Conservation (phyloP, 371 early-diverging fungal genomes). For the Funneliformis caledonium region DNA sequence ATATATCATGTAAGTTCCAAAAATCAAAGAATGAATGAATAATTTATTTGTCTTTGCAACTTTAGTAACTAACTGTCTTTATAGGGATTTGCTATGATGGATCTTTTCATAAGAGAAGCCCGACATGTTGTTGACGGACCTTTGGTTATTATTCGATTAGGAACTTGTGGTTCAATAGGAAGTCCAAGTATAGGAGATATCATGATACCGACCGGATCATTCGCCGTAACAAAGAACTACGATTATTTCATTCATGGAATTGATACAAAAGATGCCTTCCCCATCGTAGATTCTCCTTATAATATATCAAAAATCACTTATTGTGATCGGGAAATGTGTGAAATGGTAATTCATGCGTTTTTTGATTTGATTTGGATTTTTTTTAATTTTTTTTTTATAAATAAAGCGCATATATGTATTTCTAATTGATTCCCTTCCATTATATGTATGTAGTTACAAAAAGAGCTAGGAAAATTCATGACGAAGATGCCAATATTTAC, state of each 20-base stretch:
- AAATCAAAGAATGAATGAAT: neutral
- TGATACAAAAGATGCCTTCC: constrained; percentile 38
- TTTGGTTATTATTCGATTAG: constrained; percentile 84
- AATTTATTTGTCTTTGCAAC: neutral
- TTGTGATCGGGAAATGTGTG: constrained; percentile 68
- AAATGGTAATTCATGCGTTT: constrained; percentile 43
- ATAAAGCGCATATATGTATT: no score
- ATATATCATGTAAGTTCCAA: constrained; percentile 68
- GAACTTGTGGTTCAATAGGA: constrained; percentile 87
- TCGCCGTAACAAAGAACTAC: constrained; percentile 77
- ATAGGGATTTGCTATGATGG: constrained; percentile 92
- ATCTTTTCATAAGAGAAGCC: constrained; percentile 91
- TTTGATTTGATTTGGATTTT: neutral
- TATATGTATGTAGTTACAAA: constrained; percentile 9
- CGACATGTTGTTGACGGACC: constrained; percentile 87
- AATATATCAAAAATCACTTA: constrained; percentile 63
- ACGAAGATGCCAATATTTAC: constrained; percentile 54
- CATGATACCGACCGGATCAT: constrained; percentile 75
- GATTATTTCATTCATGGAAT: constrained; percentile 68
- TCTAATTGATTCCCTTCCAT: neutral
- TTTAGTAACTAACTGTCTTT: neutral
- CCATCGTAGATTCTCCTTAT: constrained; percentile 60
- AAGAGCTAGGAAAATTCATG: neutral
- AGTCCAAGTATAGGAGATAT: constrained; percentile 72
- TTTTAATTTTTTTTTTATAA: constrained; percentile 38